Evolutionary conservation across 31 red algal species (phyloP).

Genomic region (Endocladia muricata): DNA sequence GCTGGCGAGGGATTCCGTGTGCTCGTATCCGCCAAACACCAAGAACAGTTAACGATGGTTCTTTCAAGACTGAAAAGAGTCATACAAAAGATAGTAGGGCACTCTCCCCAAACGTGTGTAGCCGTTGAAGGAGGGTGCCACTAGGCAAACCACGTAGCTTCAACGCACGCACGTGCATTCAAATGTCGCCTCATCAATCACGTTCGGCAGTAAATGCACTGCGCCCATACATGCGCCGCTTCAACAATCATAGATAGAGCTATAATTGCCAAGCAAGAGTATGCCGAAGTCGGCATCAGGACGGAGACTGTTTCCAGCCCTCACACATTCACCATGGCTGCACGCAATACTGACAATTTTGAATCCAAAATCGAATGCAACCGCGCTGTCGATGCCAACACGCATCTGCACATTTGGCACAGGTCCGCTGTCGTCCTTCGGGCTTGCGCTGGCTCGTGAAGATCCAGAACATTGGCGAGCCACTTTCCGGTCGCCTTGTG

Average conservation of each 20-base stretch:
- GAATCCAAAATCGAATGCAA: background rate
- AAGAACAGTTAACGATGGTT: slow-evolving; percentile 32
- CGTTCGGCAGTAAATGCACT: background rate
- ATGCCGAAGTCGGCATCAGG: background rate
- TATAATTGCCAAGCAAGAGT: background rate
- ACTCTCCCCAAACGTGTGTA: background rate
- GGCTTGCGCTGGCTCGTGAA: slow-evolving; percentile 21
- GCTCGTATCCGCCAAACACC: slow-evolving; percentile 1
- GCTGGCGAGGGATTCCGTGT: background rate
- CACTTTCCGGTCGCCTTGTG: slow-evolving; percentile 13
- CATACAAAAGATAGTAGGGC: background rate
- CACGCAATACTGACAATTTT: background rate
- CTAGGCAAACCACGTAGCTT: background rate
- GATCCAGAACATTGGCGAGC: slow-evolving; percentile 19
- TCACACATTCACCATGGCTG: slow-evolving; percentile 23
- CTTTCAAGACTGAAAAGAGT: background rate
- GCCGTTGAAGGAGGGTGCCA: background rate
- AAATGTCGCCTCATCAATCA: background rate
- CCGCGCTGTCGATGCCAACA: background rate
- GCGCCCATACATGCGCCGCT: slow-evolving; percentile 11
- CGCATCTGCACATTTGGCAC: slow-evolving; percentile 21
- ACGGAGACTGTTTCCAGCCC: background rate
- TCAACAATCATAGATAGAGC: background rate
- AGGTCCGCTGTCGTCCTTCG: slow-evolving; percentile 9
- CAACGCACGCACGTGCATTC: background rate